Evolutionary conservation across 768 basidiomycete species (phyloP).

Genomic region (Suillus americanus): DNA sequence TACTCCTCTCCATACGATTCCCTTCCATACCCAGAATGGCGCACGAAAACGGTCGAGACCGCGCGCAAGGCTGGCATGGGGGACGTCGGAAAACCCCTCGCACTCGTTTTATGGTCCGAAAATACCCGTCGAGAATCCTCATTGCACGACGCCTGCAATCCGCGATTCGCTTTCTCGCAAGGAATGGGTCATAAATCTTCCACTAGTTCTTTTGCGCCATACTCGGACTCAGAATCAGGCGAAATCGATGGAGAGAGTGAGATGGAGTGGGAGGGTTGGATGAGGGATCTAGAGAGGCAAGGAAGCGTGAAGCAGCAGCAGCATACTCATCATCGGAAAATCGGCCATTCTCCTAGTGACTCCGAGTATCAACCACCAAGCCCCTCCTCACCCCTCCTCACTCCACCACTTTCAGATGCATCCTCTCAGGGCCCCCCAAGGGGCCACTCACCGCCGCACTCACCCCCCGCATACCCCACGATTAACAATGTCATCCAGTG

Average conservation of each 20-base stretch:
- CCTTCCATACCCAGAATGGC: constrained; percentile 70
- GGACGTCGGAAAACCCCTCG: constrained; percentile 54
- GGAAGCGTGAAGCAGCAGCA: constrained; percentile 16
- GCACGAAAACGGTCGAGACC: constrained; percentile 44
- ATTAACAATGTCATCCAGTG: constrained; percentile 21
- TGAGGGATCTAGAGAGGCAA: constrained; percentile 52
- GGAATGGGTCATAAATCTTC: constrained; percentile 23
- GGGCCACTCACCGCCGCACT: constrained; percentile 13
- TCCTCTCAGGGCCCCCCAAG: constrained; percentile 25
- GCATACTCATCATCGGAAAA: not conserved
- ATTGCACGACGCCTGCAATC: constrained; percentile 21
- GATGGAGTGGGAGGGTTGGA: constrained; percentile 69
- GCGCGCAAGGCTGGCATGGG: constrained; percentile 61
- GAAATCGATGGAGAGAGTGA: constrained; percentile 49
- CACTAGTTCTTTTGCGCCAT: constrained; percentile 4
- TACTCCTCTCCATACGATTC: constrained; percentile 34
- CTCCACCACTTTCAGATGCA: constrained; percentile 27
- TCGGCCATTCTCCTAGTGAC: constrained; percentile 6
- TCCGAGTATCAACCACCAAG: constrained; percentile 7
- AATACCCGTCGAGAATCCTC: constrained; percentile 18
- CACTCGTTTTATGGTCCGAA: constrained; percentile 41
- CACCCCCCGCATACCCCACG: constrained; percentile 19
- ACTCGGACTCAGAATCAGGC: constrained; percentile 33
- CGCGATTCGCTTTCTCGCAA: constrained; percentile 22
- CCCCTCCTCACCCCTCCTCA: constrained; percentile 15